These are phyloP conservation scores for Grosmannia penicillata DNA, from an alignment of 2,329 filamentous ascomycete species.

Conservation along the genomic window DNA sequence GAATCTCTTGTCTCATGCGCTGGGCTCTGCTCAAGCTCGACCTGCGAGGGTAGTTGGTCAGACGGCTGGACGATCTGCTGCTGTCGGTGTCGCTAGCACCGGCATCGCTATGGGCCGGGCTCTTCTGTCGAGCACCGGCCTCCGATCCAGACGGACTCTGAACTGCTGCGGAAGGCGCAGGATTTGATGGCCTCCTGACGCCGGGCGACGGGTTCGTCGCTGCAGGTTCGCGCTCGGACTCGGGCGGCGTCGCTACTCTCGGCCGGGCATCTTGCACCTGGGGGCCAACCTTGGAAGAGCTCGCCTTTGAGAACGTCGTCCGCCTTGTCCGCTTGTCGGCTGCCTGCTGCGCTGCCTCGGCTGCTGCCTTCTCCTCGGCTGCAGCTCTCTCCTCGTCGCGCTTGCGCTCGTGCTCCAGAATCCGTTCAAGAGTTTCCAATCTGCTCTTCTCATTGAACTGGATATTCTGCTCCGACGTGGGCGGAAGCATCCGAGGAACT, in stretches of 20 bases:
- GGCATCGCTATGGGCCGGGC: neutral
- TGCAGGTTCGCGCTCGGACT: neutral
- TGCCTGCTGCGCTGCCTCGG: neutral
- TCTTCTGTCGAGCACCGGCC: neutral
- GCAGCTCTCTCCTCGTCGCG: neutral
- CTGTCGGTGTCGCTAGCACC: neutral
- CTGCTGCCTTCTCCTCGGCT: neutral
- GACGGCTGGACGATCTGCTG: neutral
- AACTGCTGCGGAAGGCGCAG: too few species aligned
- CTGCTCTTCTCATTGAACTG: slow-evolving; percentile 7
- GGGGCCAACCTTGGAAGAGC: too few species aligned
- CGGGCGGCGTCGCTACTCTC: neutral
- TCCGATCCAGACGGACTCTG: neutral
- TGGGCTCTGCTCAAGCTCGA: neutral
- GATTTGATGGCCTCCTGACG: too few species aligned
- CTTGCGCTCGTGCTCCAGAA: slow-evolving; percentile 3
- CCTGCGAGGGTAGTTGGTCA: neutral
- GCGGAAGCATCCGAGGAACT: slow-evolving; percentile 17
- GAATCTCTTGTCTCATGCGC: neutral
- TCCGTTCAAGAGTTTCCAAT: slow-evolving; percentile 3
- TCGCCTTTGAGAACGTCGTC: too few species aligned
- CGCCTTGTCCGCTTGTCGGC: neutral
- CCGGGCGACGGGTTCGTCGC: neutral
- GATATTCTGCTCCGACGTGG: slow-evolving; percentile 7
- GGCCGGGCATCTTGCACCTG: neutral